phyloP scores from a whole-genome alignment of 768 basidiomycete species.

The Cystobasidiopsis lactophilus region DNA sequence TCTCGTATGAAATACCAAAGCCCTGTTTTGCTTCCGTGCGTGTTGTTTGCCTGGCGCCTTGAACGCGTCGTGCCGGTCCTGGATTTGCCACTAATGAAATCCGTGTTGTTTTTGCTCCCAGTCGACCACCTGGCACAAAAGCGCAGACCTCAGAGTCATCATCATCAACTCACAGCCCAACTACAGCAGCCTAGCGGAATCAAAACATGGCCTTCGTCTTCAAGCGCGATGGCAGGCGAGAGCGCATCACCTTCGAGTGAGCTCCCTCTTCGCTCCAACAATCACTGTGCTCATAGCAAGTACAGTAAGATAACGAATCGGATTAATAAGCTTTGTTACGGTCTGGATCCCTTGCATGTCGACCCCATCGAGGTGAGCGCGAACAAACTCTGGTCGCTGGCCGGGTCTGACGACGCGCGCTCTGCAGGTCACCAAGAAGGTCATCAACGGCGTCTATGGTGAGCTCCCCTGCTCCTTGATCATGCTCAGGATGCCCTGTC shows the following conservation, averaged over 20 bases:
- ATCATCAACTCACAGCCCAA: no score
- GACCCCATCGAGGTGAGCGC: slow-evolving; percentile 52
- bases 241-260: slow-evolving; percentile 84
- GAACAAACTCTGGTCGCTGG: neutral
- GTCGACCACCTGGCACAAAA: no score
- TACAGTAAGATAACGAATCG: neutral
- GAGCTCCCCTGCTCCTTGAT: neutral
- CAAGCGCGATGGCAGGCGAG: slow-evolving; percentile 38
- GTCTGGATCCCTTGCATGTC: slow-evolving; percentile 73
- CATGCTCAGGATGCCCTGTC: neutral
- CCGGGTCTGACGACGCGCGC: slow-evolving; percentile 9
- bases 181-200: no score
- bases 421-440: slow-evolving; percentile 26
- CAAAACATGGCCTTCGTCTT: slow-evolving; percentile 19
- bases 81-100: no score
- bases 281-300: neutral
- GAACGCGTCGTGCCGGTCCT: no score
- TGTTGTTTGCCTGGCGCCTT: no score
- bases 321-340: slow-evolving; percentile 56
- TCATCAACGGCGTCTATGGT: slow-evolving; percentile 75
- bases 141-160: no score
- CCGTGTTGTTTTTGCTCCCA: no score
- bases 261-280: slow-evolving; percentile 25
- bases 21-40: no score
- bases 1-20: no score